A percentile compares a stretch with the other conserved stretches of the same genome.
Conservation (phyloP, 1,284 basidiomycete genomes). For the Golubevia pallescens region DNA sequence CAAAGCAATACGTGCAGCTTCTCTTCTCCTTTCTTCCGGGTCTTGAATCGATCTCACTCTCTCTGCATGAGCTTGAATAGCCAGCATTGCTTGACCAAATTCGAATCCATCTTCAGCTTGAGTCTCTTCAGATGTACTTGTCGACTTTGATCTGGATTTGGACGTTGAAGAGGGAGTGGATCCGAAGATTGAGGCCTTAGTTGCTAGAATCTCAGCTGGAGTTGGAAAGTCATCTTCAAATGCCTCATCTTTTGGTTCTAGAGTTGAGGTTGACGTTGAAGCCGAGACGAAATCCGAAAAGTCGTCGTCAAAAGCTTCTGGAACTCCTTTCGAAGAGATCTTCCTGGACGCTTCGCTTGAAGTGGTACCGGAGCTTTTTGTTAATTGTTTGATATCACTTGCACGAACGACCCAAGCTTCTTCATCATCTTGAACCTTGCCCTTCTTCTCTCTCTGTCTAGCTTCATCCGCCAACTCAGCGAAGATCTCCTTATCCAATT, state of each 20-base stretch:
- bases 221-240: neutral
- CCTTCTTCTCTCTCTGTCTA: neutral
- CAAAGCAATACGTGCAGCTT: conserved; percentile 27
- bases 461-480: neutral
- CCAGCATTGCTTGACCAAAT: neutral
- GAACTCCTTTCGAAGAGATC: neutral
- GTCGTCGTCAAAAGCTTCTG: conserved; percentile 22
- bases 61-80: conserved; percentile 25
- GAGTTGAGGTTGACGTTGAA: neutral
- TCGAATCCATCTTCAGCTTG: neutral
- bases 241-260: too few relatives aligned
- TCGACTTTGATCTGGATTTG: neutral
- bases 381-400: neutral
- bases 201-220: neutral
- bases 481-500: neutral
- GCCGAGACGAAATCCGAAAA: conserved; percentile 29
- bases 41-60: conserved; percentile 25
- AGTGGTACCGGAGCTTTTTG: neutral
- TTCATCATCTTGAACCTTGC: neutral
- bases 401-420: neutral
- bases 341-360: neutral
- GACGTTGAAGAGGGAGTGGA: neutral
- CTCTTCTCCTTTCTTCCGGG: conserved; percentile 22
- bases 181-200: neutral
- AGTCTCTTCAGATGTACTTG: neutral